Evolutionary conservation across 345 rosid genomes (phyloP).

Genomic region (Arabis hirsuta): DNA sequence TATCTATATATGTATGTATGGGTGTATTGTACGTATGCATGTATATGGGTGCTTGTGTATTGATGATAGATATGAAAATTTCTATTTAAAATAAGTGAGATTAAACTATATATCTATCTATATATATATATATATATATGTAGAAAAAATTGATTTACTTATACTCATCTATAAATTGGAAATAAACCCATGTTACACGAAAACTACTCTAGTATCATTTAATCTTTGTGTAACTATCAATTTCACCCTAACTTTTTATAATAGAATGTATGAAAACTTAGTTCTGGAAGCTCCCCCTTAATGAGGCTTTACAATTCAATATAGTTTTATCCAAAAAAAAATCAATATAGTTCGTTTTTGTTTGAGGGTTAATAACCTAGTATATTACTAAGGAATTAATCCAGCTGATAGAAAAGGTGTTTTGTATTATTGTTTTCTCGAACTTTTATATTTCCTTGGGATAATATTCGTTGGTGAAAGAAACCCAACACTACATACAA

Average conservation of each 20-base stretch:
- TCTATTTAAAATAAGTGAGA: too few relatives aligned
- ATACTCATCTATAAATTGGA: too few relatives aligned
- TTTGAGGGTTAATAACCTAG: neutral
- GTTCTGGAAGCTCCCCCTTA: neutral
- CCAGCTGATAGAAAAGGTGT: neutral
- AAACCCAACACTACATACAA: constrained; percentile 45
- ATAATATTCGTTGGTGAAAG: constrained; percentile 48
- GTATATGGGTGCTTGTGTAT: neutral
- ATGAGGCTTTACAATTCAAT: neutral
- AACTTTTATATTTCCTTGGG: constrained; percentile 14
- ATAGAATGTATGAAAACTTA: neutral
- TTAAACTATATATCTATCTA: too few relatives aligned
- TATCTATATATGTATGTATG: neutral
- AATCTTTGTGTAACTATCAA: neutral
- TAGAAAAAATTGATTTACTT: too few relatives aligned
- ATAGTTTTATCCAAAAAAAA: too few relatives aligned
- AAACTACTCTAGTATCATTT: neutral
- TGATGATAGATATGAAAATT: neutral
- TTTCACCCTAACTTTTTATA: neutral
- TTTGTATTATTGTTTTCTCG: constrained; percentile 2
- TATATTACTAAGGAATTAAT: neutral
- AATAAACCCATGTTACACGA: neutral
- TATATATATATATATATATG: too few relatives aligned
- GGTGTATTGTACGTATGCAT: neutral
- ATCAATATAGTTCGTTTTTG: constrained; percentile 7